Evolutionary conservation across 2,329 filamentous ascomycete genomes (phyloP).

Genomic region (Colletotrichum tabaci): DNA sequence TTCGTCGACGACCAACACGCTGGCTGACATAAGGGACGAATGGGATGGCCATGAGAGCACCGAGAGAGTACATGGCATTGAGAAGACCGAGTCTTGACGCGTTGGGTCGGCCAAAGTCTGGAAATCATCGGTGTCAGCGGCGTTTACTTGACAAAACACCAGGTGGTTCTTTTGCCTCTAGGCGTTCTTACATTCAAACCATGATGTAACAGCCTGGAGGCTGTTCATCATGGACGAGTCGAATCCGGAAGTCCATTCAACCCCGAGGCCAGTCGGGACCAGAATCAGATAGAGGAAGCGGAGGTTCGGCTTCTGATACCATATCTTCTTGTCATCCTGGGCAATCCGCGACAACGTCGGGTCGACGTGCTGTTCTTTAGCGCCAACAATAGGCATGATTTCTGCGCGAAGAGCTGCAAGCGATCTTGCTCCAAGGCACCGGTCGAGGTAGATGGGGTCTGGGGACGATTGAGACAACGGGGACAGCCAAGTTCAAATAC

Average conservation of each 20-base stretch:
- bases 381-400: conserved; percentile 52
- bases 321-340: conserved; percentile 52
- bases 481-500: conserved; percentile 25
- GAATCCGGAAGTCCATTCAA: conserved; percentile 61
- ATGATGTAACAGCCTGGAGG: conserved; percentile 57
- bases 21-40: conserved; percentile 52
- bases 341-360: conserved; percentile 54
- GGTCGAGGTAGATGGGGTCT: neutral
- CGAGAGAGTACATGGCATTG: conserved; percentile 63
- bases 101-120: conserved; percentile 58
- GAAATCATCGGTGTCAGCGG: conserved; percentile 3
- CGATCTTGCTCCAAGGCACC: neutral
- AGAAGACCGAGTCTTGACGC: conserved; percentile 52
- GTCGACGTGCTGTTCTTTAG: conserved; percentile 53
- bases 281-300: conserved; percentile 57
- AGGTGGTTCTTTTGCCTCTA: neutral
- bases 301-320: conserved; percentile 59
- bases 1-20: conserved; percentile 49
- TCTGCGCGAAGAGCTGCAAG: neutral
- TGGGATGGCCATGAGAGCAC: conserved; percentile 56
- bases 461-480: neutral
- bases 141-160: neutral
- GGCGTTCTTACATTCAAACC: conserved; percentile 51
- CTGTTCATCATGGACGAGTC: conserved; percentile 62
- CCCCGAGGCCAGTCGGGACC: conserved; percentile 57